Evolutionary conservation across 2,329 filamentous ascomycete genomes (phyloP), one percentile per base, ranked within the genome.

Genomic region (Trichoderma hamatum): DNA sequence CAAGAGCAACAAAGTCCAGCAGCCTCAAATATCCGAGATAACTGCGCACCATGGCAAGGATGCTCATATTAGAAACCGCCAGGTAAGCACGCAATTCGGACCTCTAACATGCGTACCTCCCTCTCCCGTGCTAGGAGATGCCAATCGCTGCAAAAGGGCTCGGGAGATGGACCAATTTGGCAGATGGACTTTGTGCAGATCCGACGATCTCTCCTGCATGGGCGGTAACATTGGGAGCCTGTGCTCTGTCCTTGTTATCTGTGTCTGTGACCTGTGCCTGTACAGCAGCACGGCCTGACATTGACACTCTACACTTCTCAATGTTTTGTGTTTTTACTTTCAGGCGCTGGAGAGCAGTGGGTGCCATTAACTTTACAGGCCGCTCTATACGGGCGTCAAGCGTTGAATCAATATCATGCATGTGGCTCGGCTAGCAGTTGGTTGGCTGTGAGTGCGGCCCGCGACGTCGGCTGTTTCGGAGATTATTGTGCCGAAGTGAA

Each of bases 131-230:
- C 63, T 66, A 66, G 36, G 24, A 64, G 32, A 54, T 24, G 61
- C 49, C 61, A 28, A 54, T 64, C 61, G 24, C 43, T 32, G 52
- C 63, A 66, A 67, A 60, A 59, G 30, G 54, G 65, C 30, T 60
- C 63, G 51, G 63, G 63, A 43, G 52, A 58, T 58, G 51, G 63
- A 46, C 52, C 63, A 55, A 66, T 66, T 56, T 56, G 63, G 63
- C 63, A 66, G 63, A 56, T 49, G 21, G 51, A 24, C 52, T 16
- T 32, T 32, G 11, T 59, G 46, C 30, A 60, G 30, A 52, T 58
- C 56, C 34, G 65, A 30, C 39, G 65, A 67, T 67, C 65, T 49
- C 43, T 67, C 3, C 19, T 46, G 30, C 63, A 16, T 10, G 46
- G 3, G 4, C 9, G n/a, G 46, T 13, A 24, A 43, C 39, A 3